These are phyloP conservation scores for Microbotryum scabiosae DNA, from an alignment of 1,284 basidiomycete species.

Conservation along the genomic window DNA sequence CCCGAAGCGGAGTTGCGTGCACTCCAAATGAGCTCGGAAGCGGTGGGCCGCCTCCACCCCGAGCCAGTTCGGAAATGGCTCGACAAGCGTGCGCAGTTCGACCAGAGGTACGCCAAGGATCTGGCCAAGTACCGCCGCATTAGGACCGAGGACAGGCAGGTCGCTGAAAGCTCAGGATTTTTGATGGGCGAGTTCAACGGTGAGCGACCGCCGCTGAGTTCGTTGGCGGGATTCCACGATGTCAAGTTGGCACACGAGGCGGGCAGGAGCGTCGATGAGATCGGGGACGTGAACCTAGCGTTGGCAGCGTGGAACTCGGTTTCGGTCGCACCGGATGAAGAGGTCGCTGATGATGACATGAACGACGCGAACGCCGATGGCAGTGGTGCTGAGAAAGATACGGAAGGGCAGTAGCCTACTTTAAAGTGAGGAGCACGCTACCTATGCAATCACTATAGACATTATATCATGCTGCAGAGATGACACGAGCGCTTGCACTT, in stretches of 20 bases:
- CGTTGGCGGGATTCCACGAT: constrained; percentile 37
- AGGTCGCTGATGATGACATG: constrained; percentile 8
- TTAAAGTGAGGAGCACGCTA: too few relatives aligned
- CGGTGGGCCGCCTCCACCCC: constrained; percentile 50
- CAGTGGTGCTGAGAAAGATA: too few relatives aligned
- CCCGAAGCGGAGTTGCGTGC: constrained; percentile 56
- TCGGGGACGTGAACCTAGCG: constrained; percentile 21
- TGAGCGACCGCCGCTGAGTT: constrained; percentile 65
- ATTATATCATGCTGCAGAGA: too few relatives aligned
- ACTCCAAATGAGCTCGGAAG: constrained; percentile 54
- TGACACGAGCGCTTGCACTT: too few relatives aligned
- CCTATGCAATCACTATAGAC: too few relatives aligned
- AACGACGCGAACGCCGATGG: constrained; percentile 2
- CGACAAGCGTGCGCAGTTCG: constrained; percentile 45
- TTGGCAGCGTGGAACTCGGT: constrained; percentile 16
- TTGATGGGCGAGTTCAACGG: constrained; percentile 51
- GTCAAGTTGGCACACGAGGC: constrained; percentile 35
- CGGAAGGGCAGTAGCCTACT: too few relatives aligned
- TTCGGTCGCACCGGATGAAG: constrained; percentile 19
- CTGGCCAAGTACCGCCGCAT: constrained; percentile 36
- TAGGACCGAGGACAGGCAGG: constrained; percentile 13
- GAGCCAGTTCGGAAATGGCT: constrained; percentile 53
- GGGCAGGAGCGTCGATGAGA: constrained; percentile 31
- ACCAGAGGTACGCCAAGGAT: constrained; percentile 48
- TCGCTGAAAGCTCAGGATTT: constrained; percentile 7